Evolutionary conservation across 2,329 filamentous ascomycete genomes (phyloP), one percentile per base, ranked within the genome.

Genomic region (Calonectria pteridis): DNA sequence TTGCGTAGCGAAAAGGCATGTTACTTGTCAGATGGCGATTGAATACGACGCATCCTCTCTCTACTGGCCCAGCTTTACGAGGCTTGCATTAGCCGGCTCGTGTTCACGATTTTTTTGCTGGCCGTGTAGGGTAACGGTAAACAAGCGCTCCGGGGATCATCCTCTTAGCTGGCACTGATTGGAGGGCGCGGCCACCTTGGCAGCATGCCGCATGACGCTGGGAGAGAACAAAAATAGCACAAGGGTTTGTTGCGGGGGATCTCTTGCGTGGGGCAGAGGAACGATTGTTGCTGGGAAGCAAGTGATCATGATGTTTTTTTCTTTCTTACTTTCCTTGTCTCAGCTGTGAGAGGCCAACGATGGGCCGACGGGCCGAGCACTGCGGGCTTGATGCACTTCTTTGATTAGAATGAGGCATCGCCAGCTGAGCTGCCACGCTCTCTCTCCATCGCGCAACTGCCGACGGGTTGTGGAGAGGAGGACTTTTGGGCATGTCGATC

Each of bases 11-110:
- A n/a, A n/a, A n/a, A n/a, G n/a, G n/a, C n/a, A n/a, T n/a, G n/a
- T n/a, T n/a, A n/a, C 29, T 28, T 40, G 35, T 23, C n/a, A 40
- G 37, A 62, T 20, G 35, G 55, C 23, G 16, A 37, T 26, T 16
- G 55, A 62, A 62, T 62, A 62, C 55, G 55, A 62, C 43, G 55
- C 55, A 62, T 37, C 55, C 55, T 62, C 55, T 18, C 55, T 62
- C 55, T 18, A 40, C 18, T 53, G 11, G 3, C 16, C 35, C 4
- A 35, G n/a, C 16, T 16, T 29, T 40, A 18, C 55, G 55, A 62
- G 55, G 55, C 55, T 62, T 62, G 55, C 55, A 62, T 62, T 62
- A 62, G 55, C 18, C 23, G 33, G 55, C 55, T 62, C 33, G 55
- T 62, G 55, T 62, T 62, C 55, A 37, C 16, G 55, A 40, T 62